Base-by-base conservation (phyloP, 805 yeast genomes). In the Lachancea meyersii region DNA sequence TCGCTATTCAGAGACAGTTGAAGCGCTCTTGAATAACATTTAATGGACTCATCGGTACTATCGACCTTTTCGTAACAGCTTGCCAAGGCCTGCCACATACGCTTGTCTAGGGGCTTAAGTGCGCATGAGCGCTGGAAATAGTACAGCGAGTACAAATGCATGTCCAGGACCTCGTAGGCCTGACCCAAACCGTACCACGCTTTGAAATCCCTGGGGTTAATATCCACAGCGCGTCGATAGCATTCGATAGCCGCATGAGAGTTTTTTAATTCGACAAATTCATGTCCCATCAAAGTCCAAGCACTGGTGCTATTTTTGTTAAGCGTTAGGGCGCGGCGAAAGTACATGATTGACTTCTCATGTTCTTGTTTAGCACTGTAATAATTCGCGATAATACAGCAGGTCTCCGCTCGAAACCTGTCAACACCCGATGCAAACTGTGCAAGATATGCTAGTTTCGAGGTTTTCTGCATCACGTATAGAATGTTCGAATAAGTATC, bases 181-280 rank as follows among this genome's bases (percentile, higher is more conserved):
- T 93, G 97, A 0, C 98, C 99, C 40, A 93, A 69, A 1, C 98
- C 98, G 62, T 91, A 93, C 99, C 98, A 93, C 0, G 97, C 97
- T 40, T 96, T 71, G 61, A 85, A 94, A 60, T 93, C 98, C 56
- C 84, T 82, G 35, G 80, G 75, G 56, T 86, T 86, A 2, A 89
- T 81, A 58, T 88, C 96, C 1, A 89, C 91, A 0, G 97, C 99
- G 34, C 95, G 69, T 51, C 97, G 68, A 59, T 93, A 93, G 45
- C 94, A 80, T 67, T 91, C 97, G 42, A 93, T 93, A 1, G 98
- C 98, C 1, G 97, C 97, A 63, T 93, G 96, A 1, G 96, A 83
- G 64, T 93, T 93, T 57, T 91, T 89, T 53, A 93, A 72, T 61
- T 93, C 99, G 13, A 93, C 95, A 67, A 86, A 93, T 65, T 93